These are phyloP conservation scores for Combretum micranthum DNA, from an alignment of 345 rosid species.

Conservation along the genomic window DNA sequence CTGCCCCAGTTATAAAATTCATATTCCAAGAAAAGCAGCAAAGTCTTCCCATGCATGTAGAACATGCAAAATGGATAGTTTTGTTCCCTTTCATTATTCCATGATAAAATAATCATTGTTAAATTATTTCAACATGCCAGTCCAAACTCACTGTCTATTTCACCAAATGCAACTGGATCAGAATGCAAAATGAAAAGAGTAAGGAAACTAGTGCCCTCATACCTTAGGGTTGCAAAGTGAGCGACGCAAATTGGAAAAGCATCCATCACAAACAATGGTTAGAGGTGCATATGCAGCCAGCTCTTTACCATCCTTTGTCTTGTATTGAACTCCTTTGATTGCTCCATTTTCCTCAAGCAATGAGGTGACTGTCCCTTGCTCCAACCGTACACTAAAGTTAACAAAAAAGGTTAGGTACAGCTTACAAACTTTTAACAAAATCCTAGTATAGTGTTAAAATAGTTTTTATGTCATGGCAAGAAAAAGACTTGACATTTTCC, in stretches of 20 bases:
- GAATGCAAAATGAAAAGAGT: neutral
- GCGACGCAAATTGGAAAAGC: slow-evolving; percentile 78
- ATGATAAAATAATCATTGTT: too few relatives aligned
- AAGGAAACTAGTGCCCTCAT: neutral
- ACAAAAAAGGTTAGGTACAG: neutral
- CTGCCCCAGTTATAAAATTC: neutral
- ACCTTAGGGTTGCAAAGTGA: slow-evolving; percentile 70
- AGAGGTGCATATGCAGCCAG: slow-evolving; percentile 51
- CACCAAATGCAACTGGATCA: too few relatives aligned
- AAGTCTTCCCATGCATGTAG: too few relatives aligned
- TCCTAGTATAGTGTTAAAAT: too few relatives aligned
- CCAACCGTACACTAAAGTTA: slow-evolving; percentile 44
- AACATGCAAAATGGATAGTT: too few relatives aligned
- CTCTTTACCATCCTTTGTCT: slow-evolving; percentile 51
- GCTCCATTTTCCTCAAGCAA: slow-evolving; percentile 60
- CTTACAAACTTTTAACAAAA: neutral
- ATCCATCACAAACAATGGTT: slow-evolving; percentile 75
- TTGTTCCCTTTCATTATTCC: too few relatives aligned
- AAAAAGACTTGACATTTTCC: too few relatives aligned
- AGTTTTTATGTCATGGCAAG: too few relatives aligned
- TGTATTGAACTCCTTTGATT: slow-evolving; percentile 67
- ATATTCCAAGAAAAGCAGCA: too few relatives aligned
- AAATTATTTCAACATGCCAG: neutral
- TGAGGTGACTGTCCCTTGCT: slow-evolving; percentile 72
- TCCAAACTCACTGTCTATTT: neutral